Evolutionary conservation across 2,329 filamentous ascomycete genomes (phyloP).

Genomic region (Epichloe aotearoae): DNA sequence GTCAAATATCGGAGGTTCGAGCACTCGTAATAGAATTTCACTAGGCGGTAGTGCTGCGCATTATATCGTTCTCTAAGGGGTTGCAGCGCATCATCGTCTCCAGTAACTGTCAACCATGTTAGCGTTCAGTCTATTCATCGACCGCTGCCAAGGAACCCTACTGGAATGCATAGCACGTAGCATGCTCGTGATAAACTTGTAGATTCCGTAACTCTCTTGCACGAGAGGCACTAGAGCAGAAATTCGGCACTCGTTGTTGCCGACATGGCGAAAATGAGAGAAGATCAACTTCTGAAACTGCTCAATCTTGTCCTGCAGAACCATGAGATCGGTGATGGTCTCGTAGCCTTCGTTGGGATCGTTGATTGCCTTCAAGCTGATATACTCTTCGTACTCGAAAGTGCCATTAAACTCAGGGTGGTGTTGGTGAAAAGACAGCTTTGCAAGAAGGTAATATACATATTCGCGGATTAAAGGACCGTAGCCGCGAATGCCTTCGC

Average conservation of each 20-base stretch:
- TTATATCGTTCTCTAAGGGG: conserved; percentile 82
- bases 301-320: conserved; percentile 94
- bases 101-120: conserved; percentile 48
- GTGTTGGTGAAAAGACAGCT: conserved; percentile 90
- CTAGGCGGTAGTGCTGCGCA: conserved; percentile 88
- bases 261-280: conserved; percentile 81
- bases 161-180: conserved; percentile 92
- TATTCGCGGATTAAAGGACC: conserved; percentile 91
- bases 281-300: conserved; percentile 98
- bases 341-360: conserved; percentile 97
- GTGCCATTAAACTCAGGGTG: conserved; percentile 97
- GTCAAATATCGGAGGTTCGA: conserved; percentile 95
- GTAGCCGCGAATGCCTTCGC: conserved; percentile 82
- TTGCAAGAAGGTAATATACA: conserved; percentile 86
- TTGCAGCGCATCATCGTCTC: conserved; percentile 83
- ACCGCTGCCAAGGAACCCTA: conserved; percentile 28
- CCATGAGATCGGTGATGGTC: conserved; percentile 94
- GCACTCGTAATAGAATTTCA: conserved; percentile 98
- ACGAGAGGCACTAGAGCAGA: conserved; percentile 86
- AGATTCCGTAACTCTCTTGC: conserved; percentile 96
- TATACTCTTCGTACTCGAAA: conserved; percentile 98
- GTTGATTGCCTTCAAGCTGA: conserved; percentile 94
- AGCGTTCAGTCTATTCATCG: conserved; percentile 5
- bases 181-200: conserved; percentile 99
- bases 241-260: conserved; percentile 94